These are phyloP conservation scores for Citrus maxima DNA, from an alignment of 345 rosid species.

Conservation along the genomic window DNA sequence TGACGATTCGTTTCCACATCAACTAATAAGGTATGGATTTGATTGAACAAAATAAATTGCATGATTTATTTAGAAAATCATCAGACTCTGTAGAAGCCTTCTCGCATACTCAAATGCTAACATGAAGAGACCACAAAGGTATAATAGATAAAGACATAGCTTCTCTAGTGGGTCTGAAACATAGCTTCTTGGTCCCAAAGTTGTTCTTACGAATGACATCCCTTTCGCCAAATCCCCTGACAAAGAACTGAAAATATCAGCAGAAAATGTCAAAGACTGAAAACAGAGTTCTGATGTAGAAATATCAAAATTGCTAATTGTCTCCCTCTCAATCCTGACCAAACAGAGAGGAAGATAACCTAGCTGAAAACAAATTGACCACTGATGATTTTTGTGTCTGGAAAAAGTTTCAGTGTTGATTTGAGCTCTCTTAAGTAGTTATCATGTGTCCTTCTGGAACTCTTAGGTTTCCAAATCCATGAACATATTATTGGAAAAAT, in stretches of 20 bases:
- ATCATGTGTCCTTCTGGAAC: not conserved
- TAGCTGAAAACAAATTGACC: not conserved
- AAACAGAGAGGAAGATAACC: not conserved
- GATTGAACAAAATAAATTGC: too few species aligned
- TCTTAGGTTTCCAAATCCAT: not conserved
- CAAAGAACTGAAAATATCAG: slow-evolving; percentile 8
- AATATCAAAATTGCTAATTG: not conserved
- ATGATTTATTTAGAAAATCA: too few species aligned
- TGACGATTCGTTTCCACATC: too few species aligned
- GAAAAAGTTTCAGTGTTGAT: not conserved
- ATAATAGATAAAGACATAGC: slow-evolving; percentile 45
- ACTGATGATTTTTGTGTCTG: not conserved
- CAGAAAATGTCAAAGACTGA: not conserved
- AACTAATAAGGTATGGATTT: too few species aligned
- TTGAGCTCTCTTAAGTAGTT: not conserved
- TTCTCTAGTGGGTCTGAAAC: slow-evolving; percentile 28
- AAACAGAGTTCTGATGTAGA: not conserved
- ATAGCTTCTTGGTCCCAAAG: slow-evolving; percentile 34
- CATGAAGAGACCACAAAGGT: slow-evolving; percentile 56
- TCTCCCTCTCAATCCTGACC: not conserved
- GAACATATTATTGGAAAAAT: not conserved
- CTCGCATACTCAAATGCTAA: slow-evolving; percentile 50
- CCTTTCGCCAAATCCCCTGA: slow-evolving; percentile 46
- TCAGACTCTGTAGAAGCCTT: slow-evolving; percentile 35
- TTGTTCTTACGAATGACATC: slow-evolving; percentile 22